Percentiles rank a stretch among this genome's conserved stretches.
phyloP scores from a whole-genome alignment of 805 yeast genomes.

The Maudiozyma bulderi region DNA sequence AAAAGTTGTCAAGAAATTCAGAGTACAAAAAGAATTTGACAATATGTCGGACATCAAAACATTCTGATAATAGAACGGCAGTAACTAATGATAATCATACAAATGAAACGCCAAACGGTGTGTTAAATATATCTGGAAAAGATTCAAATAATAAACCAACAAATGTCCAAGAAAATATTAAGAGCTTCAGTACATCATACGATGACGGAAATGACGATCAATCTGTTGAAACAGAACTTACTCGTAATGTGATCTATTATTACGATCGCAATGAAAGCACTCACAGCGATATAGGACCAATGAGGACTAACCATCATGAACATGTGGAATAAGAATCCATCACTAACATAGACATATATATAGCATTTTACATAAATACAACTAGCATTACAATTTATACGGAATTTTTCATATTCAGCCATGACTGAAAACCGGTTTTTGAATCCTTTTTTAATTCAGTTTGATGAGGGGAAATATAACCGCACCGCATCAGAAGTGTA shows the following conservation, averaged over 20 bases:
- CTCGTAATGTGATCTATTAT: conserved; percentile 24
- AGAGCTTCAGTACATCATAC: background rate
- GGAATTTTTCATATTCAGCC: no score
- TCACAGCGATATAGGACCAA: background rate
- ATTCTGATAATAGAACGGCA: background rate
- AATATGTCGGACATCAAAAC: background rate
- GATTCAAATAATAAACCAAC: background rate
- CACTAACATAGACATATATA: no score
- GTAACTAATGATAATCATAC: background rate
- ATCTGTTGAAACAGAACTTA: conserved; percentile 24
- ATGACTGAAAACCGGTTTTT: no score
- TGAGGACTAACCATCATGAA: background rate
- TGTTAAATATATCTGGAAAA: background rate
- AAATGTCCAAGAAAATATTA: background rate
- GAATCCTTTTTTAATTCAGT: no score
- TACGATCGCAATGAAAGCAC: background rate
- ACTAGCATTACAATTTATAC: no score
- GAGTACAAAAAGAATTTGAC: background rate
- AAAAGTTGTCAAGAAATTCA: background rate
- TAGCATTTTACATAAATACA: no score
- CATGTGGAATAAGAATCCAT: background rate
- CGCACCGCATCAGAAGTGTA: no score
- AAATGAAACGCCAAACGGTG: background rate
- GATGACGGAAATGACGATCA: background rate
- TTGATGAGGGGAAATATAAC: no score